phyloP scores from a whole-genome alignment of 768 basidiomycete genomes.

The Mycena galopus region DNA sequence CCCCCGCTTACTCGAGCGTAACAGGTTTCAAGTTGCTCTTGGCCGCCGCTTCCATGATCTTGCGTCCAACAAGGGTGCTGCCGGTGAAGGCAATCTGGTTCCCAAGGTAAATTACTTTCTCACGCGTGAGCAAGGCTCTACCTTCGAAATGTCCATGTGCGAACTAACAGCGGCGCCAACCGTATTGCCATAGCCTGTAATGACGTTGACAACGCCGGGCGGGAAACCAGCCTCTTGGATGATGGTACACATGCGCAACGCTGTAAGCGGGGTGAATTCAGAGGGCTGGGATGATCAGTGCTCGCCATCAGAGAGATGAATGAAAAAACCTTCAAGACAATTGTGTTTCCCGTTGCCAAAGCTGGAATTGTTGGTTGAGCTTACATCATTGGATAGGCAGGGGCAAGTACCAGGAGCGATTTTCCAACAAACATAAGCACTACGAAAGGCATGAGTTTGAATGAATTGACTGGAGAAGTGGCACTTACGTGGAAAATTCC shows the following conservation, averaged over 20 bases:
- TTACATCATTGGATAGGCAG: not conserved
- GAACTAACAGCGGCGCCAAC: constrained; percentile 77
- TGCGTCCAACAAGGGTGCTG: constrained; percentile 72
- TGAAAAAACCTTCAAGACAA: constrained; percentile 70
- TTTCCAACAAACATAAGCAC: constrained; percentile 82
- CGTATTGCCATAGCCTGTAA: constrained; percentile 79
- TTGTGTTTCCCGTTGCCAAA: constrained; percentile 83
- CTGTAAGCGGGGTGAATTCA: constrained; percentile 82
- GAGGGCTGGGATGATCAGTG: constrained; percentile 58
- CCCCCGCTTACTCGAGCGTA: constrained; percentile 63
- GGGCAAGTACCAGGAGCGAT: constrained; percentile 71
- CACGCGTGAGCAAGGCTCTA: constrained; percentile 35
- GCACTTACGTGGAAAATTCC: constrained; percentile 72
- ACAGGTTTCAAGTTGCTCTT: constrained; percentile 77
- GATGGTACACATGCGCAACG: constrained; percentile 68
- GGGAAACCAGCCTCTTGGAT: constrained; percentile 83
- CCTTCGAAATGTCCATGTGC: constrained; percentile 81
- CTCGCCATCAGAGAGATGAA: not conserved
- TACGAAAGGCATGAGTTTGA: constrained; percentile 35
- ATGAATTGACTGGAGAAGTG: not conserved
- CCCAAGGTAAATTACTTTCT: not conserved
- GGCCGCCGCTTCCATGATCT: constrained; percentile 73
- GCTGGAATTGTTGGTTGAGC: constrained; percentile 54
- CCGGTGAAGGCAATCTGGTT: constrained; percentile 77
- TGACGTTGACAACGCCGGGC: constrained; percentile 81